Conservation (phyloP, 2,329 filamentous ascomycete genomes). For the Lachnellula occidentalis region DNA sequence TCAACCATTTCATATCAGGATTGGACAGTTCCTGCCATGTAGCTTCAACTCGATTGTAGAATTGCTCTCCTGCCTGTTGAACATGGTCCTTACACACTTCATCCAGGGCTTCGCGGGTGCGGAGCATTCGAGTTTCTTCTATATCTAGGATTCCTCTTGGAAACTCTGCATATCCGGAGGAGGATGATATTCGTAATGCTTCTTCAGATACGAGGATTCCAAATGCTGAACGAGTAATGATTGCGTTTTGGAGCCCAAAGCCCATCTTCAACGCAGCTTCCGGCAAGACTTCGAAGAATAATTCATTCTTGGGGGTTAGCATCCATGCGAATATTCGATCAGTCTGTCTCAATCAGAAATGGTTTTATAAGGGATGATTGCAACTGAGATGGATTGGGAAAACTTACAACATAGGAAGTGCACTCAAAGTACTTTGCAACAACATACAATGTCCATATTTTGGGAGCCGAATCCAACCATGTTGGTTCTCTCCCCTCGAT, state of each 20-base stretch:
- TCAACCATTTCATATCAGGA: conserved; percentile 35
- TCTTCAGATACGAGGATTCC: conserved; percentile 58
- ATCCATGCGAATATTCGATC: conserved; percentile 28
- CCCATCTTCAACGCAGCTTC: conserved; percentile 57
- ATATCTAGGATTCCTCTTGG: background rate
- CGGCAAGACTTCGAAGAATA: conserved; percentile 60
- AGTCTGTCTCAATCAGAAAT: conserved; percentile 17
- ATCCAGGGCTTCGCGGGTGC: conserved; percentile 36
- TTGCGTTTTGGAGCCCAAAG: conserved; percentile 38
- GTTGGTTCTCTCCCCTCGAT: conserved; percentile 49
- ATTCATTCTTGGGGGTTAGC: conserved; percentile 34
- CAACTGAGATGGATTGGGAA: background rate
- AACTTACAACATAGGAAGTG: conserved; percentile 36
- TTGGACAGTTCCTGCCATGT: conserved; percentile 30
- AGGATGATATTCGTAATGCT: conserved; percentile 37
- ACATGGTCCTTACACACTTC: conserved; percentile 51
- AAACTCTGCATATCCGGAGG: background rate
- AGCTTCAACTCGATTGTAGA: conserved; percentile 42
- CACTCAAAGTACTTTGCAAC: conserved; percentile 56
- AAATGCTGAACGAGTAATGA: conserved; percentile 46
- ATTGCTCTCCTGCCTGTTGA: conserved; percentile 49
- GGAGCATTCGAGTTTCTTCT: background rate
- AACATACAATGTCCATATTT: conserved; percentile 61
- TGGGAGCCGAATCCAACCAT: conserved; percentile 56
- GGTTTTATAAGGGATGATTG: background rate